Percentiles rank a stretch among this genome's conserved stretches.
Conservation (phyloP, 371 early-diverging fungal genomes). For the Mucor saturninus region DNA sequence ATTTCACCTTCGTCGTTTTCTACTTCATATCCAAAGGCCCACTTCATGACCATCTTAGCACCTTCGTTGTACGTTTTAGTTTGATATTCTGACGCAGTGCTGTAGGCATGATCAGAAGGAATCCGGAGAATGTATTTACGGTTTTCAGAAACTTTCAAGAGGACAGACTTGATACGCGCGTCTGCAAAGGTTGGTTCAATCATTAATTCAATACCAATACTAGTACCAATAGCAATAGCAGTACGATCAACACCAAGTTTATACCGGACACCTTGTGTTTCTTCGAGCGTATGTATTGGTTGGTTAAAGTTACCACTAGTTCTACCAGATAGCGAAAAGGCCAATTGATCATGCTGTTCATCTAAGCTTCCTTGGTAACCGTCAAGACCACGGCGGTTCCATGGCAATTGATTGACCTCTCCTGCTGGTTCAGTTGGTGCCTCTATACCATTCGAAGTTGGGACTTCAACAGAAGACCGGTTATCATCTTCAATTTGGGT, state of each 20-base stretch:
- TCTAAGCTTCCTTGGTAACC: slow-evolving; percentile 31
- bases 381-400: slow-evolving; percentile 22
- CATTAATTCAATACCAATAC: slow-evolving; percentile 42
- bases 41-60: slow-evolving; percentile 36
- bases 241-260: slow-evolving; percentile 44
- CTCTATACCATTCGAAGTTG: background rate
- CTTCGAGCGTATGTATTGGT: slow-evolving; percentile 3
- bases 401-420: slow-evolving; percentile 5
- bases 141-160: slow-evolving; percentile 28
- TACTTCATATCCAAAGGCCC: slow-evolving; percentile 44
- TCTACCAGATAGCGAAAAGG: slow-evolving; percentile 40
- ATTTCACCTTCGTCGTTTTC: slow-evolving; percentile 25
- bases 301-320: slow-evolving; percentile 26
- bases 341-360: slow-evolving; percentile 45
- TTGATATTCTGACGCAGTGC: slow-evolving; percentile 12
- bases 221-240: slow-evolving; percentile 47
- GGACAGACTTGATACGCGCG: slow-evolving; percentile 28
- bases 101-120: slow-evolving; percentile 26
- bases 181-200: slow-evolving; percentile 32
- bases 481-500: background rate
- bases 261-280: slow-evolving; percentile 36
- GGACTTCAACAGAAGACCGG: background rate
- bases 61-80: slow-evolving; percentile 24
- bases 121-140: slow-evolving; percentile 38
- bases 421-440: too few relatives aligned